Percentiles rank a stretch among this genome's conserved stretches.
Conservation (phyloP, 306 rosid genomes). For the Sindora glabra region DNA sequence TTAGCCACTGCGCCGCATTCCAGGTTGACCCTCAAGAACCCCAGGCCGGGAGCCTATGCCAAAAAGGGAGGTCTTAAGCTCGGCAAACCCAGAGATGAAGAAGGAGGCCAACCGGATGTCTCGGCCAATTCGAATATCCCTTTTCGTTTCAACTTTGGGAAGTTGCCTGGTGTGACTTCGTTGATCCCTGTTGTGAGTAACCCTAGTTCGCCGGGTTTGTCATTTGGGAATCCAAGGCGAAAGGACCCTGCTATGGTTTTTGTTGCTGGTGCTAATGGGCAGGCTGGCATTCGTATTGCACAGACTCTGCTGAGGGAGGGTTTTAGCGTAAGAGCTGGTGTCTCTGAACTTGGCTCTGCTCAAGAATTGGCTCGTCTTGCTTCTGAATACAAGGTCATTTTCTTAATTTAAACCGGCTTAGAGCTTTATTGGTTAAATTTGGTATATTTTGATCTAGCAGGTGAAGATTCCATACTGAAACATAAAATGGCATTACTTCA, state of each 20-base stretch:
- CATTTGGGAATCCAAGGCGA: constrained; percentile 55
- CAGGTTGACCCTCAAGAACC: constrained; percentile 24
- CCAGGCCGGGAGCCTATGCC: constrained; percentile 39
- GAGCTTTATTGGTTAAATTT: not conserved
- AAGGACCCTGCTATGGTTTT: constrained; percentile 79
- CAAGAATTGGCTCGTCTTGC: constrained; percentile 92
- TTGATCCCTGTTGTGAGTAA: constrained; percentile 48
- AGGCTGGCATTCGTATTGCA: constrained; percentile 76
- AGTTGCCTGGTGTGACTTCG: constrained; percentile 56
- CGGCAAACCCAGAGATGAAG: constrained; percentile 42
- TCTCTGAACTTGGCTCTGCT: constrained; percentile 71
- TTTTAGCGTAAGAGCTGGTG: constrained; percentile 87
- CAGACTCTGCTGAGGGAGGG: constrained; percentile 75
- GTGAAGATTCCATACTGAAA: too few relatives aligned
- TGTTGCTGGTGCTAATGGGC: constrained; percentile 87
- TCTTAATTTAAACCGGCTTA: not conserved
- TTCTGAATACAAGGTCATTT: constrained; percentile 62
- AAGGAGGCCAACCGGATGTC: constrained; percentile 15
- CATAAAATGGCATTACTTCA: too few relatives aligned
- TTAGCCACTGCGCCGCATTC: constrained; percentile 41
- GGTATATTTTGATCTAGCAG: not conserved
- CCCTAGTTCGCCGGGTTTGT: constrained; percentile 46
- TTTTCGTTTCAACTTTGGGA: constrained; percentile 57
- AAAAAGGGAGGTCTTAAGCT: constrained; percentile 45
- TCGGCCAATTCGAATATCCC: constrained; percentile 43